Evolutionary conservation across 148 eudicot species (phyloP), one percentile per base, ranked within the genome.

Genomic region (Vaccinium vitisidaea): DNA sequence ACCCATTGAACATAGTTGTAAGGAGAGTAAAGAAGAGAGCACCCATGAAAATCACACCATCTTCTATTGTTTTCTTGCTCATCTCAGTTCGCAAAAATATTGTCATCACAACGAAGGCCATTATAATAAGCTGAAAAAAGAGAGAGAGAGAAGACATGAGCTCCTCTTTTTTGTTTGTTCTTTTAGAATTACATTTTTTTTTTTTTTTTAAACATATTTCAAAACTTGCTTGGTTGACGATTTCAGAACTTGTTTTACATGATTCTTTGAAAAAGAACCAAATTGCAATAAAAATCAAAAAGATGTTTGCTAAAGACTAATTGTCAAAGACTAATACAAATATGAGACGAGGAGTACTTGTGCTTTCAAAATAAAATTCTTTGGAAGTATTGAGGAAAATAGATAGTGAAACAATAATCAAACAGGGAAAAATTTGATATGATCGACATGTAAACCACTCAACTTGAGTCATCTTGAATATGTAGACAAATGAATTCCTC

Each of bases 21-120:
- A 93, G 71, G 55, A 92, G 85, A 18, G 88, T 87, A 71, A 86
- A 94, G 88, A 93, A 93, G 8, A 95, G 86, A 65, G 98, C 94
- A 32, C 98, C 98, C 92, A 94, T 82, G 90, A 63, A 95, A 53
- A 95, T 54, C 19, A 83, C 85, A 12, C 98, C 98, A 82, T 92
- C 95, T 80, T 80, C 84, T 36, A 71, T 63, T 10, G 88, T 85
- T 36, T 85, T 59, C 88, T 88, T 94, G 49, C 83, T 90, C 95
- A 95, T 80, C 83, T 94, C 86, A 14, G 92, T 85, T 74, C 94
- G 83, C 77, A 94, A 83, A 83, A 93, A 95, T 82, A 93, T 82
- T 30, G 95, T 94, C 84, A 90, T 88, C 13, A 90, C 58, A 23
- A 95, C 77, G 48, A 85, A 32, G 27, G 93, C 95, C 75, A 93